These are phyloP conservation scores for Phytopythium oedochilum DNA, from an alignment of 352 stramenopile species.

Conservation along the genomic window DNA sequence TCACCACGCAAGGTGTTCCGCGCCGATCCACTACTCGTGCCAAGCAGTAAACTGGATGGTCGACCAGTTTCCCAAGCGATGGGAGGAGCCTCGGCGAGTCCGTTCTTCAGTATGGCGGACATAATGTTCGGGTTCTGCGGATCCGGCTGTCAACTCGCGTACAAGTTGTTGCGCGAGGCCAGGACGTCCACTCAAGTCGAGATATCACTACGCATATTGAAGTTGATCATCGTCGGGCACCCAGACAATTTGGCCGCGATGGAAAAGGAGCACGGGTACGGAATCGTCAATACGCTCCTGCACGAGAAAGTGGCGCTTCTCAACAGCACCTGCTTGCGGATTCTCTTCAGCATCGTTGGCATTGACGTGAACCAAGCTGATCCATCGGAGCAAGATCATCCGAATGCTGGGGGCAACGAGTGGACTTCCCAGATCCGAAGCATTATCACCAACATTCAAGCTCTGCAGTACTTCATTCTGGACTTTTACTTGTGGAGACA, in stretches of 20 bases:
- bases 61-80: conserved; percentile 52
- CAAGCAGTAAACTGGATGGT: conserved; percentile 46
- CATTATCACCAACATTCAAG: conserved; percentile 39
- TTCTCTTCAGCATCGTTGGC: conserved; percentile 52
- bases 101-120: conserved; percentile 26
- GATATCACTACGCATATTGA: conserved; percentile 37
- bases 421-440: not conserved
- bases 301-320: conserved; percentile 51
- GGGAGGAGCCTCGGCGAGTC: conserved; percentile 25
- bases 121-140: conserved; percentile 37
- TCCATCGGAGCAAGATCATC: not conserved
- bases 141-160: conserved; percentile 50
- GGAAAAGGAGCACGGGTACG: conserved; percentile 71
- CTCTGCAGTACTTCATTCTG: conserved; percentile 66
- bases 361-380: conserved; percentile 27
- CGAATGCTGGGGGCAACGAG: not conserved
- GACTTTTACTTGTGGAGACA: conserved; percentile 71
- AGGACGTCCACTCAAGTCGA: conserved; percentile 34
- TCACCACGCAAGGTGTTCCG: conserved; percentile 28
- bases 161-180: conserved; percentile 44
- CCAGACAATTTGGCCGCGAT: conserved; percentile 45
- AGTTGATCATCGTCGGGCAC: conserved; percentile 25
- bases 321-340: conserved; percentile 21
- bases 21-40: conserved; percentile 36
- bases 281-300: conserved; percentile 60